These are phyloP conservation scores for Singerocomus inundabilis DNA, from an alignment of 1,284 basidiomycete genomes.

Conservation along the genomic window DNA sequence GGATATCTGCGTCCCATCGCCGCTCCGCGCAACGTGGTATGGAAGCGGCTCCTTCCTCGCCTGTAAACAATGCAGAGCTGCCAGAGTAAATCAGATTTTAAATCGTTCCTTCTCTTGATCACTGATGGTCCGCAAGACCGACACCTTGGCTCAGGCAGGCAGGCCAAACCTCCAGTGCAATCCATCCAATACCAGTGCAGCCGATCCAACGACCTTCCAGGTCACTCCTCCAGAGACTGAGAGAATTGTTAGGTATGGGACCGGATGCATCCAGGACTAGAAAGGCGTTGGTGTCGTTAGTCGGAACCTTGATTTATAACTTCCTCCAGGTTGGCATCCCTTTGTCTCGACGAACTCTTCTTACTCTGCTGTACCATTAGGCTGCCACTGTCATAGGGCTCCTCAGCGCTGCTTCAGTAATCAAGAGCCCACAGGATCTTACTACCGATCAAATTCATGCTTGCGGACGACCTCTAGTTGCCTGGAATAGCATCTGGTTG, in stretches of 20 bases:
- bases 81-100: slow-evolving; percentile 23
- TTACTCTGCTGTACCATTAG: slow-evolving; percentile 35
- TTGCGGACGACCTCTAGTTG: slow-evolving; percentile 65
- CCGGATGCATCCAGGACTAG: slow-evolving; percentile 53
- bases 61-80: slow-evolving; percentile 13
- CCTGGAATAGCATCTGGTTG: slow-evolving; percentile 72
- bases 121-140: slow-evolving; percentile 23
- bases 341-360: not conserved
- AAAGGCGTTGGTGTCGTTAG: slow-evolving; percentile 55
- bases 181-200: slow-evolving; percentile 4
- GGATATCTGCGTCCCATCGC: slow-evolving; percentile 30
- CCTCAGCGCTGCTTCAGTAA: slow-evolving; percentile 48
- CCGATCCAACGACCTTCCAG: slow-evolving; percentile 4
- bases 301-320: slow-evolving; percentile 55
- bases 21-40: slow-evolving; percentile 25
- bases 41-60: slow-evolving; percentile 23
- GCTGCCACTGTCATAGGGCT: slow-evolving; percentile 54
- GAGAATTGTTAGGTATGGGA: slow-evolving; percentile 57
- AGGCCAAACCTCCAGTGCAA: slow-evolving; percentile 17
- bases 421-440: slow-evolving; percentile 47
- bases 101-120: slow-evolving; percentile 7
- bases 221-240: slow-evolving; percentile 25
- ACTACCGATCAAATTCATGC: slow-evolving; percentile 59
- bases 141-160: slow-evolving; percentile 30
- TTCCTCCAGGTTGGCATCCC: slow-evolving; percentile 51